These are phyloP conservation scores for Penicillium sp. DNA, from an alignment of 2,329 filamentous ascomycete species.

Conservation along the genomic window DNA sequence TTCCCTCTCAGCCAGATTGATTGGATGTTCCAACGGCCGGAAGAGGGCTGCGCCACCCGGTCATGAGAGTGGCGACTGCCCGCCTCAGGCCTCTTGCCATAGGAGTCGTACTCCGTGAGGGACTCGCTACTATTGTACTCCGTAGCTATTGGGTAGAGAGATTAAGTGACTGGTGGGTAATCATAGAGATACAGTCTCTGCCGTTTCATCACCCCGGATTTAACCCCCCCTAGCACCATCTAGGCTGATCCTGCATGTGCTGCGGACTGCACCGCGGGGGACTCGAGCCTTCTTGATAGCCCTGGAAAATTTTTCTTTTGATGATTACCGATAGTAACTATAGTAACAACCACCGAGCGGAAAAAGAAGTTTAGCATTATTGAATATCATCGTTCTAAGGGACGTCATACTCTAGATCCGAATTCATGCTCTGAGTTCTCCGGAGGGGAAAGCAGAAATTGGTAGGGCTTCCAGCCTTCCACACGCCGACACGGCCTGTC, in stretches of 20 bases:
- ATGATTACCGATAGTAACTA: neutral
- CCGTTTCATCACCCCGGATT: constrained; percentile 16
- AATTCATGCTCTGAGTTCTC: neutral
- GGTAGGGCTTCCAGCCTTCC: too few species aligned
- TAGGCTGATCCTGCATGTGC: constrained; percentile 11
- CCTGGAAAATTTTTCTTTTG: neutral
- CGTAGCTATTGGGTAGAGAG: neutral
- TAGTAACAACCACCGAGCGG: neutral
- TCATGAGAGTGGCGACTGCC: constrained; percentile 18
- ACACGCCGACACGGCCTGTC: too few species aligned
- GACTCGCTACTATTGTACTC: neutral
- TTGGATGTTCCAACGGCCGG: constrained; percentile 8
- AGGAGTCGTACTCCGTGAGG: neutral
- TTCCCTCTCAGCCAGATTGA: neutral
- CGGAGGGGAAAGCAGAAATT: too few species aligned
- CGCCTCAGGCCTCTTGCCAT: neutral
- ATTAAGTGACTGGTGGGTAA: neutral
- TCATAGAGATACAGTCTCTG: neutral
- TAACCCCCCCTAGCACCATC: neutral
- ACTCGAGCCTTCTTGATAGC: constrained; percentile 5
- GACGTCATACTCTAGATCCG: neutral
- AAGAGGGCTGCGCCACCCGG: constrained; percentile 14
- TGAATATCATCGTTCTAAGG: neutral
- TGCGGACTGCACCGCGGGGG: constrained; percentile 5
- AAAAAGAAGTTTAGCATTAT: neutral